Percentiles rank a stretch among this genome's conserved stretches.
phyloP scores from a whole-genome alignment of 352 stramenopile species.

The Pythium aquatile region DNA sequence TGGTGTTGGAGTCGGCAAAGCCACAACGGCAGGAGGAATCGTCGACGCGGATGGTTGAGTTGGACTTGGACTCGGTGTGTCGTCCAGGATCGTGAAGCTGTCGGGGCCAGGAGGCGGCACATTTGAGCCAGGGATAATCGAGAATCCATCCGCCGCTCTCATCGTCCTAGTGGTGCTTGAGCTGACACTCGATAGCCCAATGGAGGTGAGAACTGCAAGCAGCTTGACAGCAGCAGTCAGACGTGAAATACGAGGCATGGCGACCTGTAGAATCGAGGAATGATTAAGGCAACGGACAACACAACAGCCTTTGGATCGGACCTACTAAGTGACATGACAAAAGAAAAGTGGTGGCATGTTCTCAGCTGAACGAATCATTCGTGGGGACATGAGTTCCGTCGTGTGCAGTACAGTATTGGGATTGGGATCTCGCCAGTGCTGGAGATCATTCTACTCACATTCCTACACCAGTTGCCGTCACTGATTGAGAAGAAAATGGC shows the following conservation, averaged over 20 bases:
- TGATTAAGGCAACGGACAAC: background rate
- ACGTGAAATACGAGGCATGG: background rate
- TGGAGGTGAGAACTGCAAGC: background rate
- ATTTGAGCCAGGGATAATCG: background rate
- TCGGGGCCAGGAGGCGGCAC: background rate
- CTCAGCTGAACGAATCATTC: background rate
- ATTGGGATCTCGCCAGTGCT: background rate
- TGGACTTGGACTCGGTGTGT: background rate
- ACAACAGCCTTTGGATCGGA: background rate
- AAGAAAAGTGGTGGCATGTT: background rate
- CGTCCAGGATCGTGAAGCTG: background rate
- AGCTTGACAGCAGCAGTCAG: background rate
- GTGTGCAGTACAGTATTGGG: background rate
- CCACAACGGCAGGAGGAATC: background rate
- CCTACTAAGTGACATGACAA: background rate
- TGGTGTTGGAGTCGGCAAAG: background rate
- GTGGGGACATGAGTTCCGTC: background rate
- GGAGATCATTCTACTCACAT: background rate
- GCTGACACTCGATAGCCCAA: background rate
- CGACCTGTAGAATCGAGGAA: background rate
- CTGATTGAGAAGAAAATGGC: background rate
- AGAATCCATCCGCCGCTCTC: background rate
- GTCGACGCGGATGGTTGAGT: background rate
- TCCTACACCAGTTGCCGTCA: background rate
- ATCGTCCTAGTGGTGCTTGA: background rate